Conservation (phyloP, 169 alveolate genomes). For the Ichthyophthirius multifiliis region DNA sequence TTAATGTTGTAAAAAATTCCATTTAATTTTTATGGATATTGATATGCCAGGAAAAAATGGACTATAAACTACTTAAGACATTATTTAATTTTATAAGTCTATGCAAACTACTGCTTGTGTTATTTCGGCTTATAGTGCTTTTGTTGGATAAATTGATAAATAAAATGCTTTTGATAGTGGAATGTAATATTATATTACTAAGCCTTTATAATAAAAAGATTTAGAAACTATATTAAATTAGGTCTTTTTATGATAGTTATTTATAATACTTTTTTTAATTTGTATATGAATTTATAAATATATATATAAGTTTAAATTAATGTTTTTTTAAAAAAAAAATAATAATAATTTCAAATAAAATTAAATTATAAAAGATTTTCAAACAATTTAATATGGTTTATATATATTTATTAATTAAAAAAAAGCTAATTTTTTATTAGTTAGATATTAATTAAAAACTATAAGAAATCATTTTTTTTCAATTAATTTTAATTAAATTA, state of each 20-base stretch:
- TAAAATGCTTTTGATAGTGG: neutral
- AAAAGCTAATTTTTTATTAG: no score
- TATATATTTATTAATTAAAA: no score
- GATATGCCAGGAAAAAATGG: slow-evolving; percentile 10
- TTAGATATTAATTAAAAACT: no score
- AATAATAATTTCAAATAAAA: no score
- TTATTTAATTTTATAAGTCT: neutral
- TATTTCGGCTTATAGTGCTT: neutral
- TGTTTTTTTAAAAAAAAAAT: no score
- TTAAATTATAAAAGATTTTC: no score
- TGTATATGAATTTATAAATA: no score
- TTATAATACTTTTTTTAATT: no score
- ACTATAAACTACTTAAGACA: neutral
- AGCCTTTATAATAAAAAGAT: neutral
- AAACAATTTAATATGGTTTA: no score
- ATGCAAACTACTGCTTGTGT: neutral
- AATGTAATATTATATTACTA: neutral
- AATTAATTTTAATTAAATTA: no score
- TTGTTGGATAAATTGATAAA: neutral
- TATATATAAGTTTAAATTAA: no score
- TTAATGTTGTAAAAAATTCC: neutral
- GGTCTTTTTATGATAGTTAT: neutral
- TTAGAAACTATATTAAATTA: neutral
- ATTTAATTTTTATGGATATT: neutral
- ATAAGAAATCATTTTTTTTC: no score